Percentiles rank a stretch among this genome's conserved stretches.
Conservation (phyloP, 106 monocot genomes). For the Cymbidium sinense region DNA sequence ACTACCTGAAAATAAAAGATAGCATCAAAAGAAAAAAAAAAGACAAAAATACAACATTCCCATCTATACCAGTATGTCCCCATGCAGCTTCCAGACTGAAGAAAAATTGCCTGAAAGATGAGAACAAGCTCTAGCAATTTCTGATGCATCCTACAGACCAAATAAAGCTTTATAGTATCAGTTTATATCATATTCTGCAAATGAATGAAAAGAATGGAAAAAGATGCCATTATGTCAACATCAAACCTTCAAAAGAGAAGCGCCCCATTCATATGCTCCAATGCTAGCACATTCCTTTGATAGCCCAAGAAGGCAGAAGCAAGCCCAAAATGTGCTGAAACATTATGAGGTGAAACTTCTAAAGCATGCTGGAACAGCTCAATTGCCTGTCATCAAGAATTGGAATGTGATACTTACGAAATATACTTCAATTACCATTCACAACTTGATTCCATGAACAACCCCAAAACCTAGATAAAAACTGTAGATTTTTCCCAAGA, state of each 20-base stretch:
- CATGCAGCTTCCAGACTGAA: conserved; percentile 85
- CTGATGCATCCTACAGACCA: conserved; percentile 70
- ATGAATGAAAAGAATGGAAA: background rate
- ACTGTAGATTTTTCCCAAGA: background rate
- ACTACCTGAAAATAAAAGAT: background rate
- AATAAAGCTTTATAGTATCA: conserved; percentile 4
- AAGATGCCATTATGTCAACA: conserved; percentile 7
- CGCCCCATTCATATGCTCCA: conserved; percentile 81
- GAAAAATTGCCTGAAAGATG: conserved; percentile 47
- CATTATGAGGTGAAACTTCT: conserved; percentile 53
- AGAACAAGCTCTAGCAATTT: conserved; percentile 42
- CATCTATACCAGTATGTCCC: conserved; percentile 78
- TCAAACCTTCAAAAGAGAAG: conserved; percentile 71
- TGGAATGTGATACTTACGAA: background rate
- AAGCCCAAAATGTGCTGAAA: conserved; percentile 84
- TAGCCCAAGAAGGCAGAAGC: conserved; percentile 70
- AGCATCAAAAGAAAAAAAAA: background rate
- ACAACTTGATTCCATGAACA: background rate
- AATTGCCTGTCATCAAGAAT: conserved; percentile 48
- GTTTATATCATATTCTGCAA: background rate
- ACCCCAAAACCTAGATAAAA: background rate
- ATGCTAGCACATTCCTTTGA: conserved; percentile 67
- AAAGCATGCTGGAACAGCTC: conserved; percentile 65
- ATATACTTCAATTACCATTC: background rate
- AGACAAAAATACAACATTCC: conserved; percentile 15